Evolutionary conservation across 371 early-diverging fungal genomes (phyloP).

Genomic region (Mucor saturninus): DNA sequence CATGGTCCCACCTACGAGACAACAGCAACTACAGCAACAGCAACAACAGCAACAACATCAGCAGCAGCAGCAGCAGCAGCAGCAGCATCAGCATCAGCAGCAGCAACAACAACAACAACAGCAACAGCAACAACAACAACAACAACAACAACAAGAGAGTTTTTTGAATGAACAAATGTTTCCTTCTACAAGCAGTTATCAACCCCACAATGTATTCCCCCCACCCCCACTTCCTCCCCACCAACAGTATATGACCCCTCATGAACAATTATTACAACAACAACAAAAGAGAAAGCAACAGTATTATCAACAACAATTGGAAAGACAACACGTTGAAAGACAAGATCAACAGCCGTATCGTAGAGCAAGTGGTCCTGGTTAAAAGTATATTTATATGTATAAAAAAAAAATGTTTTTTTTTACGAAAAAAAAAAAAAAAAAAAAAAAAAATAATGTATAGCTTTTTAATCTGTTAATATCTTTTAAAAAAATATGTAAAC

Average conservation of each 20-base stretch:
- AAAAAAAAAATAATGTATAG: too few relatives aligned
- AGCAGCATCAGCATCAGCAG: background rate
- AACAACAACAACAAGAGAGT: background rate
- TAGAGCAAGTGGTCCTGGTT: conserved; percentile 32
- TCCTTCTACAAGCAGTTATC: background rate
- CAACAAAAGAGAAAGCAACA: conserved; percentile 10
- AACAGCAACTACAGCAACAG: background rate
- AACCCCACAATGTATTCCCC: conserved; percentile 5
- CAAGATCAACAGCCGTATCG: conserved; percentile 23
- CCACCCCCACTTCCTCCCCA: background rate
- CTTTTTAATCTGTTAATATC: too few relatives aligned
- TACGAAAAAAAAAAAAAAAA: too few relatives aligned
- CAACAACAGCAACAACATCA: background rate
- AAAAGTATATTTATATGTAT: background rate
- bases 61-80: background rate
- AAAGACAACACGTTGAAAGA: conserved; percentile 3
- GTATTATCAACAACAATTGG: background rate
- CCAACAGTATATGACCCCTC: background rate
- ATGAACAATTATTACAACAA: background rate
- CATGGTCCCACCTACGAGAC: background rate
- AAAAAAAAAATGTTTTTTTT: background rate
- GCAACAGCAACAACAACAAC: background rate
- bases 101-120: background rate
- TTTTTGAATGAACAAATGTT: background rate
- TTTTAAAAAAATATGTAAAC: too few relatives aligned